These are phyloP conservation scores for Tarenaya hassleriana DNA, from an alignment of 345 rosid species.

Conservation along the genomic window DNA sequence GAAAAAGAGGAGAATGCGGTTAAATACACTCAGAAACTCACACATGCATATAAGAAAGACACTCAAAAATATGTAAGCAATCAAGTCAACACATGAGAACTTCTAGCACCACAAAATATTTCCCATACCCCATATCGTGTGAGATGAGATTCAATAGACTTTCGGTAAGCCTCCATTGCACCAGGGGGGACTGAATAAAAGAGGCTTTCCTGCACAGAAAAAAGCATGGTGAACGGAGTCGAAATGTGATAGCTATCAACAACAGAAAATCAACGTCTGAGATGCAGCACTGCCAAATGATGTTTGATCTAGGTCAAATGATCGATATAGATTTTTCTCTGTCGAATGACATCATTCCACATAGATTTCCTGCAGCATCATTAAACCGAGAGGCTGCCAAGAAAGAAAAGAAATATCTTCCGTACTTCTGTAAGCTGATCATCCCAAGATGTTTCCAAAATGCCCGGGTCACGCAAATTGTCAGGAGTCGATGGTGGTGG, in stretches of 20 bases:
- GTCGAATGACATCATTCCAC: no score
- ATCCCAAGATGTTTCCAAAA: conserved; percentile 53
- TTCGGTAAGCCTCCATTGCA: conserved; percentile 69
- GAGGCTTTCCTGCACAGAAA: conserved; percentile 73
- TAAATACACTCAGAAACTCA: conserved; percentile 9
- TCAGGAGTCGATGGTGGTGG: conserved; percentile 64
- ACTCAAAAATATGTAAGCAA: not conserved
- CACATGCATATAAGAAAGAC: not conserved
- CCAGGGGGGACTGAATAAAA: conserved; percentile 76
- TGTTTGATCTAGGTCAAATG: no score
- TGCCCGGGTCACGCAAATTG: conserved; percentile 43
- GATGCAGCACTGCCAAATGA: no score
- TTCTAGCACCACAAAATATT: conserved; percentile 7
- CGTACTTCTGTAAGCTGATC: conserved; percentile 78
- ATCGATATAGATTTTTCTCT: no score
- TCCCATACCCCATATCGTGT: conserved; percentile 25
- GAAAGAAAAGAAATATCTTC: conserved; percentile 9
- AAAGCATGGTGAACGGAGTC: conserved; percentile 15
- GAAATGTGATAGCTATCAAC: conserved; percentile 1
- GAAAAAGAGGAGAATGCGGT: conserved; percentile 10
- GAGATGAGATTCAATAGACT: conserved; percentile 70
- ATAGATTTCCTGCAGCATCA: no score
- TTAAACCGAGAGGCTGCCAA: conserved; percentile 17
- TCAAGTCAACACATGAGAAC: conserved; percentile 10
- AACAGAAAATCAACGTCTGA: not conserved